Evolutionary conservation across 2,329 filamentous ascomycete genomes (phyloP), one percentile per base, ranked within the genome.

Genomic region (Falciphora oryzae): DNA sequence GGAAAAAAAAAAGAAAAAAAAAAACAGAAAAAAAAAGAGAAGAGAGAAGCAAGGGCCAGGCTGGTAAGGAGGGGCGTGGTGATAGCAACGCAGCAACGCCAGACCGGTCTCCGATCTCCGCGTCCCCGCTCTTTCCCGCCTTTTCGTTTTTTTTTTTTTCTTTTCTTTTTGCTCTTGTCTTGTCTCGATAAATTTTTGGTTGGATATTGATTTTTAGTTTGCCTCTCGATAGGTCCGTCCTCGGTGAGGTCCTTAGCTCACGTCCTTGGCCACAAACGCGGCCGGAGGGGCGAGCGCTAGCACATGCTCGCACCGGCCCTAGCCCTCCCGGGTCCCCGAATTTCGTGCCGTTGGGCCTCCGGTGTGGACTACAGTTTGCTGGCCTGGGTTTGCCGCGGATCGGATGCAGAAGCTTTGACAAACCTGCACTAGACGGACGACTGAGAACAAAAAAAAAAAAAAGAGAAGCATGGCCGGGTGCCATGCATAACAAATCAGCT

Each of bases 11-110:
- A 59, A 32, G 38, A 28, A 14, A 0, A 64, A n/a, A 57, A 59
- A 58, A 29, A 59, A n/a, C 57, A 27, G 25, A 28, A 57, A 57
- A 25, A 50, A 25, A 38, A 28, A 50, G n/a, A 62, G 44, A 62
- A 62, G 60, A 14, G 11, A 25, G 27, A 11, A 62, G 13, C 11
- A 28, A 28, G 27, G 25, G 7, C 53, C 53, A 18, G 4, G 28
- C 16, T 56, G 28, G 22, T 4, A 62, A 60, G 11, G 8, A 13
- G 35, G 44, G 25, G 10, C 8, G 44, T 27, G 22, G 11, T 53
- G 28, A 62, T 62, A 28, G 2, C 61, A 53, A 53, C 38, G 16
- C 31, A 60, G 16, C 44, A 28, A 25, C 2, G 11, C 32, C 27
- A 31, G 44, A 32, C 8, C 44, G 27, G 61, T n/a, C 50, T 29